A percentile compares a stretch with the other conserved stretches of the same genome.
Conservation (phyloP, 371 early-diverging fungal genomes). For the Mucor lusitanicus region DNA sequence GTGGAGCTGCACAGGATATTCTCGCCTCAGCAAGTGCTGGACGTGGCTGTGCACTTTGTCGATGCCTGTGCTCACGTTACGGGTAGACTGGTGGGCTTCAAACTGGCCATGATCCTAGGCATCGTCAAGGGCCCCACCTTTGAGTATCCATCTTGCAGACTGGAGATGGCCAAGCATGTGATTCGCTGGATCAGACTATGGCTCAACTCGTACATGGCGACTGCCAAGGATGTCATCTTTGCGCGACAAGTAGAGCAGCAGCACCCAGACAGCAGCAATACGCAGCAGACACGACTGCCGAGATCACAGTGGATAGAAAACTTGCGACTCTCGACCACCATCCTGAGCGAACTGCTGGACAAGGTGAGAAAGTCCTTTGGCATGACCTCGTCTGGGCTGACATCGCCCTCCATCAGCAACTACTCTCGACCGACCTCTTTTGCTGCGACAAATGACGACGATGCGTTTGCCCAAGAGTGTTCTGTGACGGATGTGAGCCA, state of each 20-base stretch:
- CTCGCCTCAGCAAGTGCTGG: constrained; percentile 47
- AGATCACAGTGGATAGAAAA: constrained; percentile 57
- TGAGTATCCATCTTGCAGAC: constrained; percentile 53
- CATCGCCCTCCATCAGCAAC: constrained; percentile 36
- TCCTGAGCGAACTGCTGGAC: constrained; percentile 57
- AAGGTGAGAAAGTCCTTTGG: constrained; percentile 49
- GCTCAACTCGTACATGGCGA: constrained; percentile 53
- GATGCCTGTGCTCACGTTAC: constrained; percentile 54
- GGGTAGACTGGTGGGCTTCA: constrained; percentile 60
- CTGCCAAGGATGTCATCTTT: constrained; percentile 47
- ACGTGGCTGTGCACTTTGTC: constrained; percentile 53
- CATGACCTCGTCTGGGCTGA: constrained; percentile 33
- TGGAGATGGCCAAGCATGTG: constrained; percentile 49
- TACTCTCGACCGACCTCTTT: constrained; percentile 41
- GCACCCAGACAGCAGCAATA: constrained; percentile 6
- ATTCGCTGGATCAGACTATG: constrained; percentile 63
- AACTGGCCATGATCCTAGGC: constrained; percentile 58
- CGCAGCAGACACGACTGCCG: constrained; percentile 38
- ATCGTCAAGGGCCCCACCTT: constrained; percentile 65
- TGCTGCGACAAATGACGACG: constrained; percentile 32
- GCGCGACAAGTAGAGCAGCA: constrained; percentile 42
- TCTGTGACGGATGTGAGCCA: constrained; percentile 22
- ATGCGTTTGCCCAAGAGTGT: constrained; percentile 20
- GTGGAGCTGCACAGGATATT: constrained; percentile 56
- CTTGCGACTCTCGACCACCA: constrained; percentile 53